Conservation (phyloP, 768 basidiomycete species). For the Cystobasidium onofrii region DNA sequence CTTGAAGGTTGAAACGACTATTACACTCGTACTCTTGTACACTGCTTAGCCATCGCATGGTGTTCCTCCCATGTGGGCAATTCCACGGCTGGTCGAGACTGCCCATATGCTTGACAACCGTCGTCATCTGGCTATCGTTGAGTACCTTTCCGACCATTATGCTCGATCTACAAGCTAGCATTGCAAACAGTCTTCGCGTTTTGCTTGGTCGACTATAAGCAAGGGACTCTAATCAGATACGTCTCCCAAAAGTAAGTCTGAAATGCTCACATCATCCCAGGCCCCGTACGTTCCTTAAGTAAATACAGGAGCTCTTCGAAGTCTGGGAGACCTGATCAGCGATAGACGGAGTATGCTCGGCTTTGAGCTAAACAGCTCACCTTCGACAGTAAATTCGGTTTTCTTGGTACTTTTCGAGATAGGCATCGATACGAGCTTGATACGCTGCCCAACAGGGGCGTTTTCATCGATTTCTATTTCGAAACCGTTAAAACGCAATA, state of each 20-base stretch:
- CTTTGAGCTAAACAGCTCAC: constrained; percentile 47
- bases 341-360: constrained; percentile 24
- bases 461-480: constrained; percentile 61
- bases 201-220: constrained; percentile 63
- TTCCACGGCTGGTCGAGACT: constrained; percentile 50
- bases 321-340: constrained; percentile 52
- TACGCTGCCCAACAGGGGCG: constrained; percentile 49
- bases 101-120: constrained; percentile 48
- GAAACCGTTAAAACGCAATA: constrained; percentile 79
- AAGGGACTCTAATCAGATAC: not conserved
- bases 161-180: constrained; percentile 88
- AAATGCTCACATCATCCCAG: constrained; percentile 58
- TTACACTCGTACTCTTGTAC: not conserved
- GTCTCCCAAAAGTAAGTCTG: not conserved
- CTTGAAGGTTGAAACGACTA: not conserved
- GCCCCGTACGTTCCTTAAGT: constrained; percentile 65
- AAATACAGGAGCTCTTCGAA: constrained; percentile 85
- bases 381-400: constrained; percentile 80
- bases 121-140: constrained; percentile 65
- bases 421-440: constrained; percentile 72
- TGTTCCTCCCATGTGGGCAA: constrained; percentile 46
- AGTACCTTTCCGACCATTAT: constrained; percentile 80
- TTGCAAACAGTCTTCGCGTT: constrained; percentile 90
- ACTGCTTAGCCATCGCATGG: constrained; percentile 45
- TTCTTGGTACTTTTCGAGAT: constrained; percentile 61